Base-by-base conservation (phyloP, 129 eudicot species). In the Oenanthe sinensis region DNA sequence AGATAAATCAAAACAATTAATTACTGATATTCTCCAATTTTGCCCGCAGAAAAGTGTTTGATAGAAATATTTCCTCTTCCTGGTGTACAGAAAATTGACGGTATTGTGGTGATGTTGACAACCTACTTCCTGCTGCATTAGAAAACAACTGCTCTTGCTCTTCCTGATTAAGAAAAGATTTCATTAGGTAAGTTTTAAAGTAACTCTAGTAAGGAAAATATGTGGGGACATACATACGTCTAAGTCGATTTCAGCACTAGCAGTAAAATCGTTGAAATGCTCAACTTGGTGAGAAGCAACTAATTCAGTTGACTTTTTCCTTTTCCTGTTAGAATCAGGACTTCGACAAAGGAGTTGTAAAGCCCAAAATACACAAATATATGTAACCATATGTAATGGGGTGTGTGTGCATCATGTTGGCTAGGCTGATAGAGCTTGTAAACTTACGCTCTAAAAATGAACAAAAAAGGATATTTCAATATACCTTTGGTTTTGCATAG, bases 11-110 rank as follows among this genome's bases (percentile, higher is more conserved):
- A 71, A 8, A 71, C 47, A 46, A 71, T 22, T 71, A 71, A 3
- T 71, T 42, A 71, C 76, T 43, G 52, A 71, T 71, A 42, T 71
- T 43, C 26, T 71, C 36, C 50, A 71, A 71, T 71, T 71, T 71
- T 42, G 47, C 48, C 75, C 6, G 75, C 44, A 71, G 46, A 36
- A 9, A 36, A 71, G 75, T 39, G 9, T 60, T 60, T 60, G 68
- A 60, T 60, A 24, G 33, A n/a, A 60, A 60, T 30, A 60, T 60
- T 24, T 60, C 68, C 8, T 60, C 68, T 60, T 33, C 72, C 72
- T 67, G 42, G 22, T 1, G 42, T 28, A 30, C 72, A 67, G 72
- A 67, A 7, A 9, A 24, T 10, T 10, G 68, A 60, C 6, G 15
- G 33, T 43, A 33, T 43, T 20, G 76, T 45, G 8, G 6, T 42